Conservation (phyloP, 345 rosid genomes). For the Brassica incana region DNA sequence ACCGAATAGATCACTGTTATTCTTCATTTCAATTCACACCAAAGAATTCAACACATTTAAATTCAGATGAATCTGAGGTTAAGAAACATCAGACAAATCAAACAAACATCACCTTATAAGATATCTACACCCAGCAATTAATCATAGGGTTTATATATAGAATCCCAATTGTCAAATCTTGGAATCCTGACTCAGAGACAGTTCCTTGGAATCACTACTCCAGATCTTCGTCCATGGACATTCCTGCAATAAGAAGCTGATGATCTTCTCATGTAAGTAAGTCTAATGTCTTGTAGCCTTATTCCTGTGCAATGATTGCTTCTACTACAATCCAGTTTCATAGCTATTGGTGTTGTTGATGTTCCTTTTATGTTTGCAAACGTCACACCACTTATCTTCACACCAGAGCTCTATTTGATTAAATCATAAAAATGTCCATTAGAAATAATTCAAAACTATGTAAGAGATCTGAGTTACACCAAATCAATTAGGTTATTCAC, state of each 20-base stretch:
- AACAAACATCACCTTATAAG: background rate
- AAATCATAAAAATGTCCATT: background rate
- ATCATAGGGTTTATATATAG: slow-evolving; percentile 5
- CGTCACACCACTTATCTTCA: slow-evolving; percentile 62
- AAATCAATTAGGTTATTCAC: slow-evolving; percentile 29
- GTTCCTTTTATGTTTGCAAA: slow-evolving; percentile 68
- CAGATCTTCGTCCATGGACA: slow-evolving; percentile 51
- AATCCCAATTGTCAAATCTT: slow-evolving; percentile 7
- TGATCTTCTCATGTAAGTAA: slow-evolving; percentile 43
- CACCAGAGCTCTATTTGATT: slow-evolving; percentile 54
- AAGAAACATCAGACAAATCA: background rate
- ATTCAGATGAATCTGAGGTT: slow-evolving; percentile 10
- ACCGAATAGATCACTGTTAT: background rate
- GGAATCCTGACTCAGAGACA: slow-evolving; percentile 38
- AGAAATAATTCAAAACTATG: background rate
- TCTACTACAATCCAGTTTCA: slow-evolving; percentile 61
- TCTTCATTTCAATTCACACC: slow-evolving; percentile 5
- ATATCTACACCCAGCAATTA: slow-evolving; percentile 31
- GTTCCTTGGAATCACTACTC: slow-evolving; percentile 43
- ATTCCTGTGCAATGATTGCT: slow-evolving; percentile 56
- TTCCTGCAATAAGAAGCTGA: slow-evolving; percentile 56
- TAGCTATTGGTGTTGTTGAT: slow-evolving; percentile 55
- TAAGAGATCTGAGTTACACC: background rate
- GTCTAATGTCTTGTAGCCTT: slow-evolving; percentile 50
- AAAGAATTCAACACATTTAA: slow-evolving; percentile 26